Conservation (phyloP, 2,329 filamentous ascomycete species). For the Blastomyces parvus region DNA sequence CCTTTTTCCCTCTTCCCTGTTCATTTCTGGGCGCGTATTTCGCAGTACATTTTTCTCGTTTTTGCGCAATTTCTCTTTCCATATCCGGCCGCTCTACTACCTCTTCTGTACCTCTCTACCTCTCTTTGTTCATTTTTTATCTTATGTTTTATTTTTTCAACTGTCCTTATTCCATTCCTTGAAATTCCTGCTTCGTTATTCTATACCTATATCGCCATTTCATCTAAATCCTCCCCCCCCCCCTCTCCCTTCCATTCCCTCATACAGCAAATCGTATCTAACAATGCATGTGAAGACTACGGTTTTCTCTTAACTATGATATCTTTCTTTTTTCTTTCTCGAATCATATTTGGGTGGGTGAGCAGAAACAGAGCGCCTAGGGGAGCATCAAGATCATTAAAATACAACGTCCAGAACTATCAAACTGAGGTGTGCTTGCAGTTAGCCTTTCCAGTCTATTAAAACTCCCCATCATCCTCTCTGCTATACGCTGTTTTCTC, state of each 20-base stretch:
- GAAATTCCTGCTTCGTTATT: background rate
- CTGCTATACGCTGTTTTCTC: background rate
- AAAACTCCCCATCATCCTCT: background rate
- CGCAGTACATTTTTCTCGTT: background rate
- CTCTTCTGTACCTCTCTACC: background rate
- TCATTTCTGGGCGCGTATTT: background rate
- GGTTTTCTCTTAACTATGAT: background rate
- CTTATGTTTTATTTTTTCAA: constrained; percentile 2
- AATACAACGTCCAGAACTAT: background rate
- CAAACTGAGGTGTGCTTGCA: background rate
- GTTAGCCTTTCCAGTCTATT: background rate
- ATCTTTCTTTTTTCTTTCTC: background rate
- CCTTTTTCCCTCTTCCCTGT: background rate
- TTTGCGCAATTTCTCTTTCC: background rate
- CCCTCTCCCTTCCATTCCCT: background rate
- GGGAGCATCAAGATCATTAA: background rate
- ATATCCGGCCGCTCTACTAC: background rate
- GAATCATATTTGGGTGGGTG: background rate
- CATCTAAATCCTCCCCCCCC: background rate
- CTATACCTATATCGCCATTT: background rate
- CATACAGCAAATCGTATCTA: background rate
- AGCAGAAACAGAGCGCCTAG: background rate
- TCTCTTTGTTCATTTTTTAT: background rate
- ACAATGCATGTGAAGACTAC: background rate
- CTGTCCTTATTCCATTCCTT: background rate